These are phyloP conservation scores for Aeschynomene evenia DNA, from an alignment of 306 rosid species.

Conservation along the genomic window DNA sequence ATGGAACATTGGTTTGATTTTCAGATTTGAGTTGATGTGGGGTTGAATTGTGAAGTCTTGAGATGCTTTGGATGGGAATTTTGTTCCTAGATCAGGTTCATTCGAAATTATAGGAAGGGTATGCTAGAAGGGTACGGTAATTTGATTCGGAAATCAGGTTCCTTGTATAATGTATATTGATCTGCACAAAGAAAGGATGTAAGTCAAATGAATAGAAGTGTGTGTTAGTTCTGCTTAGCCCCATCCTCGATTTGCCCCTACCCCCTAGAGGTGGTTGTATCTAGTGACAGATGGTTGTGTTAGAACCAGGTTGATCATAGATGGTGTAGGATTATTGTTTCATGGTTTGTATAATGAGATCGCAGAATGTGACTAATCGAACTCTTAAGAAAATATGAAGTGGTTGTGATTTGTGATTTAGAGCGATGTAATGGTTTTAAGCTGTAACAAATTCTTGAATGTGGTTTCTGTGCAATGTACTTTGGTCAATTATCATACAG, in stretches of 20 bases:
- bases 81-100: slow-evolving; percentile 17
- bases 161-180: slow-evolving; percentile 6
- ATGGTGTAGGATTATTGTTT: slow-evolving; percentile 18
- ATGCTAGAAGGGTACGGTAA: background rate
- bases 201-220: background rate
- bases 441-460: background rate
- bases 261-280: background rate
- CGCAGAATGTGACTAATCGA: background rate
- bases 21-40: background rate
- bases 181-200: background rate
- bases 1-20: background rate
- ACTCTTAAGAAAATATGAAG: background rate
- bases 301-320: background rate
- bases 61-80: background rate
- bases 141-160: slow-evolving; percentile 5
- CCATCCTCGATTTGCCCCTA: background rate
- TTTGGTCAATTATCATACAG: too few species aligned
- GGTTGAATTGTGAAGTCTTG: slow-evolving; percentile 9
- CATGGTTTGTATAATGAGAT: background rate
- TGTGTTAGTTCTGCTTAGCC: background rate
- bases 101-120: background rate
- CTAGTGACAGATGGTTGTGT: background rate
- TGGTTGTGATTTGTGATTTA: background rate
- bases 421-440: background rate
- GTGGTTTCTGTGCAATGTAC: slow-evolving; percentile 9